Evolutionary conservation across 306 rosid genomes (phyloP).

Genomic region (Ammopiptanthus mongolicus): DNA sequence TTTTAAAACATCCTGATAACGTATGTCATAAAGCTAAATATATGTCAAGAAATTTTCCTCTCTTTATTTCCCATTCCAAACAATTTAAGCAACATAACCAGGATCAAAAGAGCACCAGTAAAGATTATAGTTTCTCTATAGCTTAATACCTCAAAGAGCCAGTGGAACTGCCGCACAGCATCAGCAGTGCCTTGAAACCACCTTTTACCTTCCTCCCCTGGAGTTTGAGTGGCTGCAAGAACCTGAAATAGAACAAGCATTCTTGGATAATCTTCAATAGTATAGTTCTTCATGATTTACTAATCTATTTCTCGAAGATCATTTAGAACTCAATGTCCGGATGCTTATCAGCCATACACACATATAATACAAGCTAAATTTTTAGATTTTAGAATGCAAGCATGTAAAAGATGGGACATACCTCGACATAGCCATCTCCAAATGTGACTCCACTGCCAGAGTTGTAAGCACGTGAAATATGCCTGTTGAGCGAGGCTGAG

Average conservation of each 20-base stretch:
- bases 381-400: neutral
- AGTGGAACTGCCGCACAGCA: conserved; percentile 98
- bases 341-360: neutral
- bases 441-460: conserved; percentile 63
- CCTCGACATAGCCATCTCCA: conserved; percentile 92
- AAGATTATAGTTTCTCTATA: neutral
- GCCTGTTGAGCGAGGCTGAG: conserved; percentile 93
- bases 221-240: conserved; percentile 98
- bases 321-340: neutral
- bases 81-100: neutral
- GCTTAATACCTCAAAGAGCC: conserved; percentile 86
- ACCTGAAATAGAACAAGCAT: conserved; percentile 43
- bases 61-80: neutral
- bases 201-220: conserved; percentile 73
- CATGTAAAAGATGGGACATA: conserved; percentile 18
- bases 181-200: conserved; percentile 99
- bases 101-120: neutral
- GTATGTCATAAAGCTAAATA: neutral
- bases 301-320: neutral
- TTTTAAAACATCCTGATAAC: neutral
- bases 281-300: neutral
- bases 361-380: neutral
- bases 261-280: neutral
- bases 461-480: conserved; percentile 82
- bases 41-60: neutral